Percentiles rank a stretch among this genome's conserved stretches.
Evolutionary conservation across 2,329 filamentous ascomycete genomes (phyloP).

Genomic region (Arthrobotrys sphaeroides): DNA sequence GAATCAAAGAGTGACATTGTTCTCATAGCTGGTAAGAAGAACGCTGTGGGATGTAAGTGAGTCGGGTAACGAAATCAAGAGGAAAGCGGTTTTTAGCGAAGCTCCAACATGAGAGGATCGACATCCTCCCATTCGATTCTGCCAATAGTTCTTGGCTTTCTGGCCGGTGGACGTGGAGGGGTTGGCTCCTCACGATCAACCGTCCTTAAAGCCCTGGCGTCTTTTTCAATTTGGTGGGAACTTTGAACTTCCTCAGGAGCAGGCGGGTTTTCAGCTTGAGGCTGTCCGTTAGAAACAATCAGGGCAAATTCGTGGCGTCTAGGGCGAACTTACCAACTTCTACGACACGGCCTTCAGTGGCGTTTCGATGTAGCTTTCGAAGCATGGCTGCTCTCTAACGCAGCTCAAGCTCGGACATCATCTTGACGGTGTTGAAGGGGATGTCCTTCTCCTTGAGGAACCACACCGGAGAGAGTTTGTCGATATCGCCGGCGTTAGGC

Average conservation of each 20-base stretch:
- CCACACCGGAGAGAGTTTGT: constrained; percentile 32
- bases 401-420: constrained; percentile 57
- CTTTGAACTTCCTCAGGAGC: background rate
- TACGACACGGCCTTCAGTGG: background rate
- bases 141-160: background rate
- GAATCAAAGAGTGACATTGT: background rate
- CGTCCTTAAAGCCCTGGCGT: constrained; percentile 14
- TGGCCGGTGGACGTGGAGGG: constrained; percentile 20
- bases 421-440: constrained; percentile 55
- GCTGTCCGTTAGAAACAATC: background rate
- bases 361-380: constrained; percentile 30
- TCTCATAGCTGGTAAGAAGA: constrained; percentile 4
- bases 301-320: background rate
- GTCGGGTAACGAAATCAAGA: background rate
- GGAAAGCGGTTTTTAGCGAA: constrained; percentile 34
- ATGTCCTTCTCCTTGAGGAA: constrained; percentile 54
- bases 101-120: constrained; percentile 35
- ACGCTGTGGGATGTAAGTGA: background rate
- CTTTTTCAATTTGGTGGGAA: background rate
- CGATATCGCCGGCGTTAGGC: constrained; percentile 10
- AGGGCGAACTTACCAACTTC: background rate
- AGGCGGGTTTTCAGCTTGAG: background rate
- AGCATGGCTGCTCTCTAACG: constrained; percentile 54
- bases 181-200: constrained; percentile 5
- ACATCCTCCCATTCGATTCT: constrained; percentile 22